Conservation (phyloP, 164 flowering plant species). For the Magnolia changhungtana region DNA sequence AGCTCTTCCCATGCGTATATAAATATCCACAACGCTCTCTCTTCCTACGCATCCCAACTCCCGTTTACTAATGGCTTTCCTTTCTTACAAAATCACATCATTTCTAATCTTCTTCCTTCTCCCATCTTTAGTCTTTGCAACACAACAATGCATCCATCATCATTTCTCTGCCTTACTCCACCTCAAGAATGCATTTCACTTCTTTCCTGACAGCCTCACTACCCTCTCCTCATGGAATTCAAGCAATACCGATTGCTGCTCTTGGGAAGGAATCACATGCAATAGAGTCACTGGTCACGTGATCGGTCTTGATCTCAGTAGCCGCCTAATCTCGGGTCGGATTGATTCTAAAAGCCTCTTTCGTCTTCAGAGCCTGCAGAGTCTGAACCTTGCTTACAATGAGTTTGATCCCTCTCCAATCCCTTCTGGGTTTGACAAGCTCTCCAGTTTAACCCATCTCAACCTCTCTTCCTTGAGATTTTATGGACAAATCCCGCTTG, state of each 20-base stretch:
- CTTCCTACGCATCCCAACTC: too few relatives aligned
- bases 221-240: conserved; percentile 32
- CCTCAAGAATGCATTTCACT: neutral
- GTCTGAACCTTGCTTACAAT: conserved; percentile 37
- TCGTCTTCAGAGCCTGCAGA: conserved; percentile 18
- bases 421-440: conserved; percentile 32
- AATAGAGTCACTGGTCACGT: conserved; percentile 26
- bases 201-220: neutral
- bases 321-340: conserved; percentile 18
- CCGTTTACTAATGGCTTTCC: too few relatives aligned
- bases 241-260: conserved; percentile 27
- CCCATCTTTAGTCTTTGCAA: too few relatives aligned
- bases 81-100: too few relatives aligned
- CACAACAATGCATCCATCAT: conserved; percentile 24
- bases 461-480: conserved; percentile 44
- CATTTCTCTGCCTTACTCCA: conserved; percentile 22
- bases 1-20: too few relatives aligned
- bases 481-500: conserved; percentile 39
- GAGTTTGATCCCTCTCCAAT: conserved; percentile 20
- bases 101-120: too few relatives aligned
- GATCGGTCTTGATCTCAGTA: conserved; percentile 28
- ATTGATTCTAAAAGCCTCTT: neutral
- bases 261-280: conserved; percentile 39
- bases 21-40: too few relatives aligned
- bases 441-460: conserved; percentile 30